Evolutionary conservation across 1,284 basidiomycete species (phyloP).

Genomic region (Heimioporus punctisporus): DNA sequence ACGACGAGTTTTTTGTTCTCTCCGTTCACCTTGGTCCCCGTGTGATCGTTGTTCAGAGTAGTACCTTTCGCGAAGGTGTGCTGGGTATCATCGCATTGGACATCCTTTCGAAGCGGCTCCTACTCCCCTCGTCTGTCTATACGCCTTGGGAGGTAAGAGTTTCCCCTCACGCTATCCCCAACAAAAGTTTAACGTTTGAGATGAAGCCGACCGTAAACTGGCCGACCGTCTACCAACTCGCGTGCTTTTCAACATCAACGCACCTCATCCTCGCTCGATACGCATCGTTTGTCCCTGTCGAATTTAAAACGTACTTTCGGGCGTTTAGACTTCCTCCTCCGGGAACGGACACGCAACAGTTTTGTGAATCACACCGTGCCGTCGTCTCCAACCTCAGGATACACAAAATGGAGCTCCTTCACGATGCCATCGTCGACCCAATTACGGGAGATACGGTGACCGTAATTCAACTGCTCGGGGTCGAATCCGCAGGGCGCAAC

Average conservation of each 20-base stretch:
- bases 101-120: constrained; percentile 4
- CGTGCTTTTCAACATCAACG: constrained; percentile 21
- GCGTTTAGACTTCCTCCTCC: constrained; percentile 10
- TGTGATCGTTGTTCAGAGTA: too few relatives aligned
- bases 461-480: too few relatives aligned
- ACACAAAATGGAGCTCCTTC: constrained; percentile 2
- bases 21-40: not conserved
- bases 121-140: not conserved
- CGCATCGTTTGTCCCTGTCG: not conserved
- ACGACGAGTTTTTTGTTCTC: not conserved
- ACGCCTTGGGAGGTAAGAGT: too few relatives aligned
- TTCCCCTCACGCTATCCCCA: too few relatives aligned
- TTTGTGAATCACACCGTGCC: constrained; percentile 6
- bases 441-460: too few relatives aligned
- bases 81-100: constrained; percentile 9
- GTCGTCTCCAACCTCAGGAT: constrained; percentile 1
- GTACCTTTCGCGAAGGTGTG: too few relatives aligned
- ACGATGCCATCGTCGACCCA: not conserved
- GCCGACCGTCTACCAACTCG: not conserved
- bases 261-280: constrained; percentile 11
- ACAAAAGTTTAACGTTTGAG: too few relatives aligned
- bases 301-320: constrained; percentile 11
- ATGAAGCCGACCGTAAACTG: too few relatives aligned
- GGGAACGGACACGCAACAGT: too few relatives aligned
- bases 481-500: too few relatives aligned